A percentile compares a stretch with the other conserved stretches of the same genome.
Conservation (phyloP, 768 basidiomycete species). For the Tricholoma sp. region DNA sequence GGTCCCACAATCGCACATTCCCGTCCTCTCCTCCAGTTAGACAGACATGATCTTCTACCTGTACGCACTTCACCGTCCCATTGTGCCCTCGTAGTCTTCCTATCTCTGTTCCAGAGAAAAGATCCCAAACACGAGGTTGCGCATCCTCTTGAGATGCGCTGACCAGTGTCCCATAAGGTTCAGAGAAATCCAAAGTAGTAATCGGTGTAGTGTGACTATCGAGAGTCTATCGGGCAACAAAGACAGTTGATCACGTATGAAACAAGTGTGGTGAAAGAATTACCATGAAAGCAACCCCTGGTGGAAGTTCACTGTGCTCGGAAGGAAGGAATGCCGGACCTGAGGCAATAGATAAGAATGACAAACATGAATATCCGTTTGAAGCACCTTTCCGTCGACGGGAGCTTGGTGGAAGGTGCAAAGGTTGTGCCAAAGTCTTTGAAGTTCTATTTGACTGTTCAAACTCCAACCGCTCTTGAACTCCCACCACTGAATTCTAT, state of each 20-base stretch:
- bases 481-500: constrained; percentile 70
- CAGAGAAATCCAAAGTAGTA: constrained; percentile 88
- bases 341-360: constrained; percentile 17
- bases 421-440: constrained; percentile 29
- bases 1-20: constrained; percentile 84
- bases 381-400: constrained; percentile 60
- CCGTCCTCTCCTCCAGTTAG: constrained; percentile 90
- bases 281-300: constrained; percentile 97
- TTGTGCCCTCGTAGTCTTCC: constrained; percentile 80
- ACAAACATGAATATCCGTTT: neutral
- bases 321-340: constrained; percentile 96
- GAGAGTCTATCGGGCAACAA: constrained; percentile 52
- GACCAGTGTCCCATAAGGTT: constrained; percentile 93
- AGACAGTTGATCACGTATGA: constrained; percentile 6
- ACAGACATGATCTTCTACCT: constrained; percentile 89
- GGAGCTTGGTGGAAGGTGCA: constrained; percentile 53
- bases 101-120: constrained; percentile 83
- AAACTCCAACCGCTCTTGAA: constrained; percentile 76
- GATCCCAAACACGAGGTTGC: constrained; percentile 91
- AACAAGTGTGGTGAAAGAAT: constrained; percentile 7
- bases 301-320: constrained; percentile 93
- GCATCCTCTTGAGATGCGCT: constrained; percentile 82
- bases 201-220: constrained; percentile 77
- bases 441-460: constrained; percentile 43
- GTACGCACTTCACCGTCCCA: constrained; percentile 80